Evolutionary conservation across 225 moss, liverwort and hornwort genomes (phyloP).

Genomic region (Marchantia polymorpha): DNA sequence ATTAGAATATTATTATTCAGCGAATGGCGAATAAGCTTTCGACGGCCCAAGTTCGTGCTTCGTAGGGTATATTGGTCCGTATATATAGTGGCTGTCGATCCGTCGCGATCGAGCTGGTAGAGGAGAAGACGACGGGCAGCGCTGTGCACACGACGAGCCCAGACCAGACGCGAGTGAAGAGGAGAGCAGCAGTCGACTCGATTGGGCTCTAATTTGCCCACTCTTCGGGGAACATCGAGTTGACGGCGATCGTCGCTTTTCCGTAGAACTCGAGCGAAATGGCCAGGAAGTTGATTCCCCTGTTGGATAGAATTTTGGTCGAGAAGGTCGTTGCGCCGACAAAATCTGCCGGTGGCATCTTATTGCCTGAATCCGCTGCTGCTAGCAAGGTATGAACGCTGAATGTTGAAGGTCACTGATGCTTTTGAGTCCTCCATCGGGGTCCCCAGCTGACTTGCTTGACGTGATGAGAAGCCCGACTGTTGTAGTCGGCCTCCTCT

Average conservation of each 20-base stretch:
- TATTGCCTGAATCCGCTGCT: slow-evolving; percentile 62
- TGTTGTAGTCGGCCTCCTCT: too few relatives aligned
- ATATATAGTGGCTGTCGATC: not conserved
- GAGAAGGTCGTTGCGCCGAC: slow-evolving; percentile 94
- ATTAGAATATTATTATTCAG: not conserved
- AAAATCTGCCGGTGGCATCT: slow-evolving; percentile 72
- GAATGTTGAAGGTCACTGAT: not conserved
- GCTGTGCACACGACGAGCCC: too few relatives aligned
- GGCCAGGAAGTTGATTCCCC: slow-evolving; percentile 81
- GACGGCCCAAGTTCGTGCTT: not conserved
- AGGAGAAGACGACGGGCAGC: not conserved
- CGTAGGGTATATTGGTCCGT: too few relatives aligned
- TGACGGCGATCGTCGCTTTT: not conserved
- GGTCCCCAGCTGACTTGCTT: too few relatives aligned
- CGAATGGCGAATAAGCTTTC: not conserved
- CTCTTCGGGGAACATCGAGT: not conserved
- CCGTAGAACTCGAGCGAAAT: slow-evolving; percentile 31
- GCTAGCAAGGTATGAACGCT: slow-evolving; percentile 27
- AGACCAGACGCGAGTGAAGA: not conserved
- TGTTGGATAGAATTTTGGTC: slow-evolving; percentile 85
- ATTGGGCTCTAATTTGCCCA: not conserved
- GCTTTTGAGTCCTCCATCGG: too few relatives aligned
- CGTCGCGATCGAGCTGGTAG: not conserved
- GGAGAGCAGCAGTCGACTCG: not conserved
- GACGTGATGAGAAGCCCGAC: too few relatives aligned